phyloP scores from a whole-genome alignment of 2,329 filamentous ascomycete species.

The Paecilomyces dactylethromorphus region DNA sequence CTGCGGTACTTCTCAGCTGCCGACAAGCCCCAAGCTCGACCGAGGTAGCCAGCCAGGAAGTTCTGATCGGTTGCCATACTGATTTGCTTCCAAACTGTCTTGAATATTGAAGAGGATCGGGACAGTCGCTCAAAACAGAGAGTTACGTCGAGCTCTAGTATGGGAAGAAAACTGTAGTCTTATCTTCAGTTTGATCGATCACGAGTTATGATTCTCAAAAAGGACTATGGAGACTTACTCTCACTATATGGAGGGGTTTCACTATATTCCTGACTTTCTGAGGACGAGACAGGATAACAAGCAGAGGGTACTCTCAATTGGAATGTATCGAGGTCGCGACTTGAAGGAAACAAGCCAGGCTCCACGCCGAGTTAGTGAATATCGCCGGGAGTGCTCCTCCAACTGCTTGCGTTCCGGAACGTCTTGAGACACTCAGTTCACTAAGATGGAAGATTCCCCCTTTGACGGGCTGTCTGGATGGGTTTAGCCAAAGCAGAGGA shows the following conservation, averaged over 20 bases:
- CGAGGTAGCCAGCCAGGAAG: neutral
- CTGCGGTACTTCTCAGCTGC: neutral
- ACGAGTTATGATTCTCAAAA: neutral
- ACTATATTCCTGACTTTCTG: neutral
- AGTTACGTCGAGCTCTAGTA: neutral
- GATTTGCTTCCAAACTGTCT: neutral
- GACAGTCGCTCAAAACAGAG: too few relatives aligned
- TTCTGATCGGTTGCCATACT: neutral
- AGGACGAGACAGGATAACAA: neutral
- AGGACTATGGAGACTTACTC: neutral
- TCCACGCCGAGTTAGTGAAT: neutral
- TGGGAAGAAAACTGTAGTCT: neutral
- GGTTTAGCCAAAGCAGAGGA: neutral
- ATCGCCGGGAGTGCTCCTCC: neutral
- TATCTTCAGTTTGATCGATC: neutral
- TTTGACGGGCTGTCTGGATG: neutral
- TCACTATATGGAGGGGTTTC: neutral
- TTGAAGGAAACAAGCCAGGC: neutral
- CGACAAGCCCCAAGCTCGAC: neutral
- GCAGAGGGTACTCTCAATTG: neutral
- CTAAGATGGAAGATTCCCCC: neutral
- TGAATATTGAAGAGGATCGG: neutral
- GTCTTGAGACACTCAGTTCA: neutral
- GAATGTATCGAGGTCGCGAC: neutral
- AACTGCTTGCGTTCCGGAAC: neutral